phyloP scores from a whole-genome alignment of 2,329 filamentous ascomycete genomes.

The Fusarium oxysporum region DNA sequence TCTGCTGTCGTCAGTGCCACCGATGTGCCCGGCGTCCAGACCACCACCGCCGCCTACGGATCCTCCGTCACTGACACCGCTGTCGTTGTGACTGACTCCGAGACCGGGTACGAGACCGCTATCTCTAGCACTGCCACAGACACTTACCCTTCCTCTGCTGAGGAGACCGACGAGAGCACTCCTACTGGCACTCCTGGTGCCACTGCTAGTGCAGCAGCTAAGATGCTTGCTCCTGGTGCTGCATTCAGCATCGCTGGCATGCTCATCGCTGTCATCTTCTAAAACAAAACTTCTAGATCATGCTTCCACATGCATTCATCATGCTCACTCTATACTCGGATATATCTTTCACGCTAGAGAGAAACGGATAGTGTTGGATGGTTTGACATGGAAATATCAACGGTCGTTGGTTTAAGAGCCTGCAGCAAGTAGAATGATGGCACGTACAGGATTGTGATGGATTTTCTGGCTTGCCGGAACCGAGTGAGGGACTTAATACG shows the following conservation, averaged over 20 bases:
- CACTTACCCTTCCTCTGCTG: slow-evolving; percentile 32
- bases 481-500: slow-evolving; percentile 41
- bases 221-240: slow-evolving; percentile 38
- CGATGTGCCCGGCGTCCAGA: slow-evolving; percentile 29
- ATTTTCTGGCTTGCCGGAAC: slow-evolving; percentile 33
- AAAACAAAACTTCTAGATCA: slow-evolving; percentile 22
- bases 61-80: slow-evolving; percentile 34
- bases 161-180: slow-evolving; percentile 27
- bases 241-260: slow-evolving; percentile 45
- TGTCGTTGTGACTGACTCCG: slow-evolving; percentile 31
- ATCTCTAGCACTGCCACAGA: slow-evolving; percentile 26
- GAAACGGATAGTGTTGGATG: slow-evolving; percentile 33
- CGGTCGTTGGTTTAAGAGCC: slow-evolving; percentile 26
- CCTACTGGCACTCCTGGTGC: slow-evolving; percentile 46
- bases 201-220: slow-evolving; percentile 48
- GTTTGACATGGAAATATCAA: slow-evolving; percentile 15
- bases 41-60: slow-evolving; percentile 31
- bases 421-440: slow-evolving; percentile 32
- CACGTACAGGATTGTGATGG: slow-evolving; percentile 37
- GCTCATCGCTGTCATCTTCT: slow-evolving; percentile 45
- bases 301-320: slow-evolving; percentile 22
- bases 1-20: slow-evolving; percentile 38
- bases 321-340: slow-evolving; percentile 18
- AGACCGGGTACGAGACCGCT: slow-evolving; percentile 23
- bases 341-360: slow-evolving; percentile 27